Base-by-base conservation (phyloP, 106 monocot genomes). In the Alisma plantagoaquatica region DNA sequence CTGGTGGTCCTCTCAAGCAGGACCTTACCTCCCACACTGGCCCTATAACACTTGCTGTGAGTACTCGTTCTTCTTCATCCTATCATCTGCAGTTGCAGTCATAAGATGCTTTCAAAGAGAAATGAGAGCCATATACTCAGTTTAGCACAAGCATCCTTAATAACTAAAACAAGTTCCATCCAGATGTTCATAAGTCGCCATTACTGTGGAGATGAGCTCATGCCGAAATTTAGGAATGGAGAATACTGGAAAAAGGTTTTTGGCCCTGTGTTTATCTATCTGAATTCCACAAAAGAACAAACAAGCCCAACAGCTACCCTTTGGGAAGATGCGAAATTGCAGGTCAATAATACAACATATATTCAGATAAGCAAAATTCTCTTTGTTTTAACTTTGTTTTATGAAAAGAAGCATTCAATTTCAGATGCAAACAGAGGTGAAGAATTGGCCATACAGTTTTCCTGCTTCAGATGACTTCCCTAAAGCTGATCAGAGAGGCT, bases 311-410 rank as follows among this genome's bases (percentile, higher is more conserved):
- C 30, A 31, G 16, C 67, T 41, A n/a, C n/a, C n/a, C 81, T 92
- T n/a, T 92, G 92, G 92, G 78, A 92, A 41, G 86, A 86, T 60
- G 92, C 92, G 31, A 86, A 92, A 65, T 26, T 61, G 38, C 71
- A 86, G 92, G 92, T 86, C 22, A 19, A 24, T 11, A 17, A 27
- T n/a, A n/a, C n/a, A n/a, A n/a, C n/a, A n/a, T n/a, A n/a, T n/a
- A n/a, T n/a, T n/a, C n/a, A n/a, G n/a, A n/a, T n/a, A n/a, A n/a
- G n/a, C n/a, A n/a, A n/a, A n/a, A n/a, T n/a, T n/a, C n/a, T n/a
- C n/a, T n/a, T n/a, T n/a, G n/a, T 6, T 59, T 44, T 2, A 43
- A 24, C 3, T 27, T 14, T 1, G 5, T 27, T 28, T 0, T 14
- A 29, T 10, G 28, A 27, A 51, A 38, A 38, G 35, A 38, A 53